Base-by-base conservation (phyloP, 1,284 basidiomycete genomes). In the Apiotrichum gracile region DNA sequence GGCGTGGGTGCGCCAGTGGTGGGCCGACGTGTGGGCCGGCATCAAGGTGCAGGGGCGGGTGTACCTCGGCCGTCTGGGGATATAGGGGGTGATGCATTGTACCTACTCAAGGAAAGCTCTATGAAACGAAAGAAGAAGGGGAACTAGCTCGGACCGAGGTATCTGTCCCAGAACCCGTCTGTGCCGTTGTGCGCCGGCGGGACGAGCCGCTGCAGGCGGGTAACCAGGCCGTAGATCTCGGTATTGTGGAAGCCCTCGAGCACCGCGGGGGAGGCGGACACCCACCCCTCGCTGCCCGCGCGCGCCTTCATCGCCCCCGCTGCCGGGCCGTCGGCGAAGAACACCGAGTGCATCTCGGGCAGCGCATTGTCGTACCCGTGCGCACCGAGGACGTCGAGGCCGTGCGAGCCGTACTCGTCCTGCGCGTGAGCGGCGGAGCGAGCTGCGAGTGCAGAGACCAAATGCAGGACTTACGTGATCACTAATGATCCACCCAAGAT, bases 331-430 rank as follows among this genome's bases (percentile, higher is more conserved):
- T 35, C 22, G 6, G 88, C 88, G 57, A 93, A 85, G 72, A 94
- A 93, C 70, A 90, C 85, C 0, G 90, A 90, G 51, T 85, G 83
- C 91, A 94, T 94, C 4, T 86, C 79, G 10, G 77, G 66, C 37
- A 84, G 81, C 16, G 79, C 70, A 61, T 91, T 91, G 67, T 92
- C 89, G 40, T 49, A 59, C 21, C 57, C 57, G 47, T 59, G 57
- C 2, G 46, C 47, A 16, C 57, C 57, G 25, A 47, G 46, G 19
- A 51, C 35, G 16, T 17, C 19, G 9, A 52, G 40, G 43, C 46
- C 47, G 13, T 42, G n/a, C 26, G 31, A n/a, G 22, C 50, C 45
- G 24, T 47, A 49, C 34, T 59, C 57, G 5, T 42, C 43, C 57
- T 91, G 87, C 21, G 14, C 13, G 3, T 37, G 52, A n/a, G n/a